Evolutionary conservation across 108 stramenopile genomes (phyloP).

Genomic region (Skeletonema grethae): DNA sequence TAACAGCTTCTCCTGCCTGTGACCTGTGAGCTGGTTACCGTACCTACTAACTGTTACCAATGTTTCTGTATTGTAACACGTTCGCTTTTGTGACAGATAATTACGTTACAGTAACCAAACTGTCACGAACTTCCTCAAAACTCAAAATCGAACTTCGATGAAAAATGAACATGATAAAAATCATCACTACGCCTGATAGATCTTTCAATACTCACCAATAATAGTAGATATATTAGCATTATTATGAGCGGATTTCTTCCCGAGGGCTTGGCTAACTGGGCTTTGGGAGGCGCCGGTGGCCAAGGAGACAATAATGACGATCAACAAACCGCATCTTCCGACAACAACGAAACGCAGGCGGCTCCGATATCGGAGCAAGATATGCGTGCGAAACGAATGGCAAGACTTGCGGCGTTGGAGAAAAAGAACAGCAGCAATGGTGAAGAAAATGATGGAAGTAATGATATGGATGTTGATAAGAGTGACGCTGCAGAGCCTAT

Average conservation of each 20-base stretch:
- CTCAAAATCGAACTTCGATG: too few relatives aligned
- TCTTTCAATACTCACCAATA: background rate
- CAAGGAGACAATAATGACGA: conserved; percentile 30
- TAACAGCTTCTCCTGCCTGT: too few relatives aligned
- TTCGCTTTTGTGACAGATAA: too few relatives aligned
- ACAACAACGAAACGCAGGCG: conserved; percentile 16
- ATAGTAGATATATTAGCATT: background rate
- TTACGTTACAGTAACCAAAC: too few relatives aligned
- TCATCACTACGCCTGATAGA: too few relatives aligned
- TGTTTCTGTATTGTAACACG: too few relatives aligned
- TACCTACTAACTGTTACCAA: too few relatives aligned
- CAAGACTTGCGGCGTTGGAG: conserved; percentile 58
- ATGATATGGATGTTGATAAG: background rate
- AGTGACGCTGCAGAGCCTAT: conserved; percentile 37
- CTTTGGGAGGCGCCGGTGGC: conserved; percentile 63
- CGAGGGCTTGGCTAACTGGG: conserved; percentile 74
- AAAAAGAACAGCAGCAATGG: conserved; percentile 23
- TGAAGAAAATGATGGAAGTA: conserved; percentile 23
- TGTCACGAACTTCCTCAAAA: too few relatives aligned
- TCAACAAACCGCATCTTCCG: conserved; percentile 18
- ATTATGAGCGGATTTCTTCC: conserved; percentile 62
- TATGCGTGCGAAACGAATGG: conserved; percentile 80
- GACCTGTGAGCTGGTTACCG: too few relatives aligned
- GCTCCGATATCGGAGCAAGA: conserved; percentile 66
- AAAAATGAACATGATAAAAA: too few relatives aligned